Conservation (phyloP, 129 eudicot species). For the Artemisia tridentata region DNA sequence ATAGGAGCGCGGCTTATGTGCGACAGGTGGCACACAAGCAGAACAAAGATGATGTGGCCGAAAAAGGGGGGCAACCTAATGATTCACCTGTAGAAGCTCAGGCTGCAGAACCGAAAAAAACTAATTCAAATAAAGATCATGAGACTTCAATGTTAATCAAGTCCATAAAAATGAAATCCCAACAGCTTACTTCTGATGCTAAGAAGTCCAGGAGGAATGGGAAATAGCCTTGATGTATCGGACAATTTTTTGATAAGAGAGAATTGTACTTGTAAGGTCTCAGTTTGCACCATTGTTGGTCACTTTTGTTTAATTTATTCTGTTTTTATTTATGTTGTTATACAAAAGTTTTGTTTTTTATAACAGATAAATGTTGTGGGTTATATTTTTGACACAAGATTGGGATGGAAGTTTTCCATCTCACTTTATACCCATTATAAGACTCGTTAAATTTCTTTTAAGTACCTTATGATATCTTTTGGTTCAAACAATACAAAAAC, state of each 20-base stretch:
- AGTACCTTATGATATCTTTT: no score
- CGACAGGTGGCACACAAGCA: slow-evolving; percentile 64
- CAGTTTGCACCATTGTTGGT: neutral
- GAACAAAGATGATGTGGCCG: slow-evolving; percentile 33
- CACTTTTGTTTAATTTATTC: slow-evolving; percentile 2
- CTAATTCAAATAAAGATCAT: slow-evolving; percentile 40
- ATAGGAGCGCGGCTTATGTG: slow-evolving; percentile 90
- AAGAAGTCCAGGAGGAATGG: slow-evolving; percentile 38
- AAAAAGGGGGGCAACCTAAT: slow-evolving; percentile 9
- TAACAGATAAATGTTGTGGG: no score
- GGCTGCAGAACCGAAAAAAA: slow-evolving; percentile 16
- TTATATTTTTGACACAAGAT: neutral
- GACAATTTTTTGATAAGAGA: neutral
- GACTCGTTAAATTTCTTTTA: neutral
- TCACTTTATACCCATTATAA: neutral
- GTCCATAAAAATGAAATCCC: slow-evolving; percentile 84
- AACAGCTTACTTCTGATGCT: slow-evolving; percentile 37
- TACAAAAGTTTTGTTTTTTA: neutral
- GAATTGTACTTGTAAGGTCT: neutral
- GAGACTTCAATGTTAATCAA: slow-evolving; percentile 65
- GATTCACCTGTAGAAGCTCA: slow-evolving; percentile 5
- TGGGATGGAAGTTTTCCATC: neutral
- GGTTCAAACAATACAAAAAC: no score
- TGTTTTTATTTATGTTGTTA: neutral
- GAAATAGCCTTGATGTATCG: slow-evolving; percentile 12